Evolutionary conservation across 192 early-diverging fungal genomes (phyloP), one percentile per base, ranked within the genome.

Genomic region (Coemansia sp.): DNA sequence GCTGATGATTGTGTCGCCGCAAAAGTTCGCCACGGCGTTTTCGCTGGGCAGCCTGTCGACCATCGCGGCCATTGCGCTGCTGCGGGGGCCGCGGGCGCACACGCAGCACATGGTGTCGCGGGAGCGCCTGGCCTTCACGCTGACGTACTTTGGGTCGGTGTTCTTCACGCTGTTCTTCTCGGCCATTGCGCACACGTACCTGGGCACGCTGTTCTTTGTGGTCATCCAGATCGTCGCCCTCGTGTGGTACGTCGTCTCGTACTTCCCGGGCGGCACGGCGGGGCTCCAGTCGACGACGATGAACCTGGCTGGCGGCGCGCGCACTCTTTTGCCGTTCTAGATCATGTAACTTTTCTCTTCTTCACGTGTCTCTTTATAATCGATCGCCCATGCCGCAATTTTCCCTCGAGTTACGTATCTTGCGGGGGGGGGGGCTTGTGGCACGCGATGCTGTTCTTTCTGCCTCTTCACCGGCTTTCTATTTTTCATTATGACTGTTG

Each of bases 121-220:
- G 50, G 90, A 93, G 43, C 84, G 96, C 36, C 58, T 95, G 34
- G 86, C 92, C 23, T 96, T 95, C 64, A 94, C 93, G 1, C 59
- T 73, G 16, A 74, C 86, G 9, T 97, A 97, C 66, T 73, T 97
- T 42, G 89, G 88, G 23, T 91, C 91, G 25, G 90, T 99, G 85
- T 73, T 84, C 31, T 76, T 93, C 52, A 95, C 94, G 2, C 83
- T 99, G 59, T 97, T 92, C 61, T 91, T 90, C 70, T 89, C 92
- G 25, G 62, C 69, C 5, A 85, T 85, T 50, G 43, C 88, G 91
- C 88, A 84, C 86, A 85, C 77, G 58, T 93, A 91, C 69, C 59
- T 95, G 38, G 72, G 92, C 64, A 94, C 92, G 6, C 86, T 97
- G 55, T 68, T 95, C 18, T 89, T 82, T 68, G 88, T 88, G 13